Evolutionary conservation across 2,329 filamentous ascomycete genomes (phyloP).

Genomic region (Lecanicillium sp.): DNA sequence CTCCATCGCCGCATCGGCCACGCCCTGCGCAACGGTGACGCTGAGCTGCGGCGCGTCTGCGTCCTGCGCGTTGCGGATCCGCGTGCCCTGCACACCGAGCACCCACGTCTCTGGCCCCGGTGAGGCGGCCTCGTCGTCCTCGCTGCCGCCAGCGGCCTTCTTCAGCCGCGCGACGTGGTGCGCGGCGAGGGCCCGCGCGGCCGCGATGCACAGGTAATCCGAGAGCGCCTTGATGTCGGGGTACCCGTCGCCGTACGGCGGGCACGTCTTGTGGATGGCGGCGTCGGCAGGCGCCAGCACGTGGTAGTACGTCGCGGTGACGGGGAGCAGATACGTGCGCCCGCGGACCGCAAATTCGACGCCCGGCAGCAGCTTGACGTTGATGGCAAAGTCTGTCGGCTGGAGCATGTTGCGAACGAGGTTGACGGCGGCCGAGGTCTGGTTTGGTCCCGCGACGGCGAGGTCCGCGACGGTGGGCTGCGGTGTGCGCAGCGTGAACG

Average conservation of each 20-base stretch:
- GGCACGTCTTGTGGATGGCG: slow-evolving; percentile 33
- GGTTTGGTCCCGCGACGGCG: slow-evolving; percentile 25
- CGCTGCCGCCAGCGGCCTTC: not conserved
- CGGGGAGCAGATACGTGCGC: slow-evolving; percentile 37
- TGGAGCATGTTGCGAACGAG: slow-evolving; percentile 40
- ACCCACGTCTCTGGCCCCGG: slow-evolving; percentile 27
- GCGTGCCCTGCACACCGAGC: slow-evolving; percentile 27
- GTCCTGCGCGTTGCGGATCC: slow-evolving; percentile 24
- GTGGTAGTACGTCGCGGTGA: slow-evolving; percentile 40
- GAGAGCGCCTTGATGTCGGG: slow-evolving; percentile 37
- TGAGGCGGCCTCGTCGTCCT: not conserved
- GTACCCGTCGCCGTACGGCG: slow-evolving; percentile 40
- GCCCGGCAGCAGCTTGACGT: slow-evolving; percentile 40
- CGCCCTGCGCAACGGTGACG: not conserved
- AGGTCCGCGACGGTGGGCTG: slow-evolving; percentile 25
- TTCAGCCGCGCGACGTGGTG: slow-evolving; percentile 26
- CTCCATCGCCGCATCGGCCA: not conserved
- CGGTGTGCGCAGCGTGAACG: slow-evolving; percentile 37
- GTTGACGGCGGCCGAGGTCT: slow-evolving; percentile 36
- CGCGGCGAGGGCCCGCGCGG: slow-evolving; percentile 34
- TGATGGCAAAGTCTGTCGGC: slow-evolving; percentile 35
- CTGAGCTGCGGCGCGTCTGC: slow-evolving; percentile 16
- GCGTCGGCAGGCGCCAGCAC: slow-evolving; percentile 33
- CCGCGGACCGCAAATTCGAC: slow-evolving; percentile 38
- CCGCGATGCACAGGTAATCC: slow-evolving; percentile 40